Percentiles rank a stretch among this genome's conserved stretches.
phyloP scores from a whole-genome alignment of 495 filamentous ascomycete genomes.

The Trichoderma virens region DNA sequence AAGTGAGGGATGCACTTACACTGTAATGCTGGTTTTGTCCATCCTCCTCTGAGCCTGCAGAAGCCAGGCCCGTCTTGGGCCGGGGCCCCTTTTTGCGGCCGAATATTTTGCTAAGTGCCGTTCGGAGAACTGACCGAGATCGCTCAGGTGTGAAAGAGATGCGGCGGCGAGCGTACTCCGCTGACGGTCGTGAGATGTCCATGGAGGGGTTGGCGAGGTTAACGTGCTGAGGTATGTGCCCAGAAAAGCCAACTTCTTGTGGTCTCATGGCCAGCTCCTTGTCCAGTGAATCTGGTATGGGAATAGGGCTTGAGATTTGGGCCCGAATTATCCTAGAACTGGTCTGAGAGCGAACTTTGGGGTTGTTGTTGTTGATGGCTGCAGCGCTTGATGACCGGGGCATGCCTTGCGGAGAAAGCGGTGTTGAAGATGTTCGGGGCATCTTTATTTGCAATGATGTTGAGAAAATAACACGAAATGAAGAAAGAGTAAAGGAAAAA shows the following conservation, averaged over 20 bases:
- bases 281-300: constrained; percentile 26
- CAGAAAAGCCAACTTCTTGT: neutral
- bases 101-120: constrained; percentile 43
- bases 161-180: neutral
- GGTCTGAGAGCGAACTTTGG: neutral
- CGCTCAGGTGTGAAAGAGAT: neutral
- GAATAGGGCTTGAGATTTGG: constrained; percentile 46
- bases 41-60: neutral
- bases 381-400: constrained; percentile 3
- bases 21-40: constrained; percentile 29
- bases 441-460: neutral
- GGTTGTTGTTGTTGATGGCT: neutral
- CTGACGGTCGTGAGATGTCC: neutral
- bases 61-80: neutral
- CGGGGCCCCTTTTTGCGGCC: constrained; percentile 30
- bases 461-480: neutral
- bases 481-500: neutral
- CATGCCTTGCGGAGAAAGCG: constrained; percentile 16
- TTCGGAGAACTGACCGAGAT: constrained; percentile 22
- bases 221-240: neutral
- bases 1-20: constrained; percentile 26
- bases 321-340: constrained; percentile 28
- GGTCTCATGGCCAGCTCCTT: constrained; percentile 42
- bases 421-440: neutral
- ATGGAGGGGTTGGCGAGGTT: neutral